Base-by-base conservation (phyloP, 306 rosid genomes). In the Cicer cuneatum region DNA sequence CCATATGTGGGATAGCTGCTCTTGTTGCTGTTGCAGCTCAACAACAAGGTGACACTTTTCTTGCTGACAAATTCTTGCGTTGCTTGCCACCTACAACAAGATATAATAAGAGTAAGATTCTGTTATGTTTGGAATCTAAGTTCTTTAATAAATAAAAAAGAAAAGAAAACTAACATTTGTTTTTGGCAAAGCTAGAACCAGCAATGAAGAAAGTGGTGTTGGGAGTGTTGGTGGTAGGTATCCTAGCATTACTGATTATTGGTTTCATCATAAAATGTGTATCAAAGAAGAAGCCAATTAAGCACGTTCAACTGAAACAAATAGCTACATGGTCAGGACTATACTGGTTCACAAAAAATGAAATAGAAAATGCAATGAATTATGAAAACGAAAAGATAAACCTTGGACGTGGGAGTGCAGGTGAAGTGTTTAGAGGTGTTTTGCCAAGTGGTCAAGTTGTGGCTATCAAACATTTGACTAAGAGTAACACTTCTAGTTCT, bases 371-470 rank as follows among this genome's bases (percentile, higher is more conserved):
- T 8, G 98, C 97, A 16, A 78, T 93, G 16, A 83, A 80, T 18
- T 62, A 35, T 6, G 85, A 81, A 0, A 70, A 40, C 2, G 87
- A 87, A 29, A 86, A 71, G 73, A 72, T 79, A 64, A 51, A 81
- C 82, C 83, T 93, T 1, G 97, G 98, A 29, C 63, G 96, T 12
- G 98, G 98, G 11, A 90, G 96, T 61, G 97, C 97, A 0, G 98
- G 98, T 1, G 82, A 83, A 10, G 98, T 93, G 3, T 93, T 74
- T 59, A 88, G 85, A 84, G 98, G 97, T 0, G 71, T 93, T 66
- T 78, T 93, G 11, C 98, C 98, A 0, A 93, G 97, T 45, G 98
- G 98, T 1, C 98, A 93, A 70, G 71, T 77, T 1, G 97, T 93
- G 60, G 98, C 98, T 10, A 83, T 93, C 77, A 91, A 93, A 75